These are phyloP conservation scores for Xylaria grammica DNA, from an alignment of 495 filamentous ascomycete genomes.

Conservation along the genomic window DNA sequence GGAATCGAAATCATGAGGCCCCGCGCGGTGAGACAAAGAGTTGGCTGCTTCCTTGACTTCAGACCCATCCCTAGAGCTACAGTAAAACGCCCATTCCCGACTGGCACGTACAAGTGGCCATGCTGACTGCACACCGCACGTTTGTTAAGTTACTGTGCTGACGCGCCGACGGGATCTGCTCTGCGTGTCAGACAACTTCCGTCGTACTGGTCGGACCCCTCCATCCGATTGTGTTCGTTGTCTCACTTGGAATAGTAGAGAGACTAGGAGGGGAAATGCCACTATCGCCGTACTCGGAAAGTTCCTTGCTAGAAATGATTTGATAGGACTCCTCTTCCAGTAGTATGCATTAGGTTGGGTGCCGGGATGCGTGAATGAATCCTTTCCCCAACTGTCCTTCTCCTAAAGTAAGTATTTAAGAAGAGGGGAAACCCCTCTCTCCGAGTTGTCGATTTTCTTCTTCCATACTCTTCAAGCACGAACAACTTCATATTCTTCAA, in stretches of 20 bases:
- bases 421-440: slow-evolving; percentile 13
- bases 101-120: slow-evolving; percentile 8
- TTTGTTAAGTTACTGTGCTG: slow-evolving; percentile 16
- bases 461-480: slow-evolving; percentile 5
- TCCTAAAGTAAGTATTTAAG: slow-evolving; percentile 19
- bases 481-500: slow-evolving; percentile 9
- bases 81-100: slow-evolving; percentile 17
- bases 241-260: background rate
- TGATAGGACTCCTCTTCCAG: slow-evolving; percentile 8
- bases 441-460: background rate
- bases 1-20: slow-evolving; percentile 11
- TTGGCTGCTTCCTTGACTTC: background rate
- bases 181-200: slow-evolving; percentile 18
- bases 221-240: background rate
- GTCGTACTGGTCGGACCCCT: background rate
- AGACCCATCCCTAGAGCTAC: slow-evolving; percentile 11
- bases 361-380: slow-evolving; percentile 9
- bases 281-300: background rate
- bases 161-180: slow-evolving; percentile 8
- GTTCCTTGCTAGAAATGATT: slow-evolving; percentile 10
- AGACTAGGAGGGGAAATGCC: background rate
- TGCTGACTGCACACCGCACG: slow-evolving; percentile 23
- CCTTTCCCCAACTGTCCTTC: background rate
- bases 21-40: slow-evolving; percentile 8
- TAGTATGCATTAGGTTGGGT: slow-evolving; percentile 21